phyloP scores from a whole-genome alignment of 2,329 filamentous ascomycete species.

The Cladosporium austrohemisphaericum region DNA sequence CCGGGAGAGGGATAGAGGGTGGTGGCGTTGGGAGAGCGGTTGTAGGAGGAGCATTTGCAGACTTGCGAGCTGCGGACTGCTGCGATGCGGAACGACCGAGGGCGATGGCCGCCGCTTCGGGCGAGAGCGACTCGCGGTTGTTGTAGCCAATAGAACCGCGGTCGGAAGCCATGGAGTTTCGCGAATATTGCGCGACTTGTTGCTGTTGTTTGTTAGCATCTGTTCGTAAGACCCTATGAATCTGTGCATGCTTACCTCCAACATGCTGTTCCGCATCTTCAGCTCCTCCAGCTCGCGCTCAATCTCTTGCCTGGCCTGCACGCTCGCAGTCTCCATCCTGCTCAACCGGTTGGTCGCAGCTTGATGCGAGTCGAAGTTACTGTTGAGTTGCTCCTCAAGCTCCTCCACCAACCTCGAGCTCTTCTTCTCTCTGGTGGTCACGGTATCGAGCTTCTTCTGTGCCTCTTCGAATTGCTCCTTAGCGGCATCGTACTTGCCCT shows the following conservation, averaged over 20 bases:
- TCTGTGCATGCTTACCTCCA: conserved; percentile 61
- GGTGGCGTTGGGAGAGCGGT: conserved; percentile 87
- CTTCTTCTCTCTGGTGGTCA: conserved; percentile 73
- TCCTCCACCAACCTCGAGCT: conserved; percentile 90
- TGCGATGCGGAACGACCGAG: conserved; percentile 56
- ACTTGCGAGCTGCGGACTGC: conserved; percentile 76
- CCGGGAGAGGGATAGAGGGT: conserved; percentile 91
- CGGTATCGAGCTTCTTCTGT: conserved; percentile 54
- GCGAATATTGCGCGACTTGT: conserved; percentile 44
- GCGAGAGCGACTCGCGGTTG: conserved; percentile 46
- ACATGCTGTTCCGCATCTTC: conserved; percentile 65
- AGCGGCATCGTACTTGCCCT: conserved; percentile 44
- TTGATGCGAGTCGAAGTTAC: conserved; percentile 91
- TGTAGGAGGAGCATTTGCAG: conserved; percentile 58
- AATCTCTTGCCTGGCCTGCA: conserved; percentile 44
- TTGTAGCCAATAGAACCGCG: conserved; percentile 32
- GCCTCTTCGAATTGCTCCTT: conserved; percentile 52
- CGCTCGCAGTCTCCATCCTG: conserved; percentile 51
- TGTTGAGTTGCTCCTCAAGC: conserved; percentile 92
- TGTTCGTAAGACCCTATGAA: not conserved
- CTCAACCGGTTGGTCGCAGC: conserved; percentile 80
- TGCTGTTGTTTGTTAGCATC: conserved; percentile 49
- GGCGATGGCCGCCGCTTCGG: conserved; percentile 38
- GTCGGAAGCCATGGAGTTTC: conserved; percentile 32
- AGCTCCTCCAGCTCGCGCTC: conserved; percentile 71